Percentiles rank a stretch among this genome's conserved stretches.
phyloP scores from a whole-genome alignment of 345 rosid genomes.

The rapeseed (Brassica napus) region Da-Ae NC_063444.1:4623501-4624000 shows the following conservation, averaged over 20 bases:
- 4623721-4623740: constrained; percentile 97
- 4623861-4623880: constrained; percentile 85
- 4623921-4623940: constrained; percentile 21
- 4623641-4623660: constrained; percentile 95
- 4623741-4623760: constrained; percentile 86
- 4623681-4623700: constrained; percentile 84
- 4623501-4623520: constrained; percentile 88
- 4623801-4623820: constrained; percentile 86
- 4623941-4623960: neutral
- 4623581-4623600: constrained; percentile 94
- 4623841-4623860: constrained; percentile 96
- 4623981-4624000: constrained; percentile 16
- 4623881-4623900: constrained; percentile 58
- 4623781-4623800: constrained; percentile 93
- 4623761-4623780: constrained; percentile 88
- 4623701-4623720: constrained; percentile 79
- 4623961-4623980: neutral
- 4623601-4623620: constrained; percentile 76
- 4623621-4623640: constrained; percentile 95
- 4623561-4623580: constrained; percentile 87
- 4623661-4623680: constrained; percentile 73
- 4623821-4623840: constrained; percentile 95
- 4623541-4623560: constrained; percentile 84
- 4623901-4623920: constrained; percentile 53
- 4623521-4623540: constrained; percentile 92